These are phyloP conservation scores for Calophaca sinica DNA, from an alignment of 306 rosid species.

Conservation along the genomic window DNA sequence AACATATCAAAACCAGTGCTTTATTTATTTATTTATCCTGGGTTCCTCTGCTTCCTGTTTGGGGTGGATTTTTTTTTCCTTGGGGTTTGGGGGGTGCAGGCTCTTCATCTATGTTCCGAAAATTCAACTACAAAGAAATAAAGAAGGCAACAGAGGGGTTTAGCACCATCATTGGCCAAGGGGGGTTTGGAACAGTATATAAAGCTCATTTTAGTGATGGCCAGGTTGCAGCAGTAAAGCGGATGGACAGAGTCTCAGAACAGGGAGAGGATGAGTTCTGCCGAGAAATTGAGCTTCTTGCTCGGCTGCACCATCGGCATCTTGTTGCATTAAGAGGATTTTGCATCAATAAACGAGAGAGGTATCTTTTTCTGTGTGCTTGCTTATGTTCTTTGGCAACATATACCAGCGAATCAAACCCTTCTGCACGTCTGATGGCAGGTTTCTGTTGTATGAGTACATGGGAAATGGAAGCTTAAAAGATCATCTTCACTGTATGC, in stretches of 20 bases:
- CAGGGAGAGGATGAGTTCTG: constrained; percentile 94
- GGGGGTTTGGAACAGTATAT: constrained; percentile 97
- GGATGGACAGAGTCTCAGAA: constrained; percentile 82
- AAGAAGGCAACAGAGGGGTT: constrained; percentile 88
- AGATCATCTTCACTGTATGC: constrained; percentile 98
- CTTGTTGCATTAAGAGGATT: constrained; percentile 92
- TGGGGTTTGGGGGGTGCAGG: constrained; percentile 58
- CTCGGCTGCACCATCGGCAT: constrained; percentile 95
- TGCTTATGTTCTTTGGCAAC: constrained; percentile 44
- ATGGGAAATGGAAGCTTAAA: constrained; percentile 99
- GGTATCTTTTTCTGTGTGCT: constrained; percentile 59
- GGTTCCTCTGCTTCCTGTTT: constrained; percentile 33
- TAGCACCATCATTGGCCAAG: constrained; percentile 82
- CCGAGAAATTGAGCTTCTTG: constrained; percentile 91
- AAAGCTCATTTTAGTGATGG: constrained; percentile 86
- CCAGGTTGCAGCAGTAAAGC: constrained; percentile 79
- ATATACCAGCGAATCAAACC: constrained; percentile 41
- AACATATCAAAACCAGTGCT: constrained; percentile 24
- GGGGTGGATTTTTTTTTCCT: no score
- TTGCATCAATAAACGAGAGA: constrained; percentile 76
- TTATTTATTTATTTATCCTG: constrained; percentile 9
- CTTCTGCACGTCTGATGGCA: constrained; percentile 55
- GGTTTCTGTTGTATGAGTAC: constrained; percentile 94
- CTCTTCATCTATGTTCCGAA: constrained; percentile 68
- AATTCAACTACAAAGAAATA: constrained; percentile 88